A percentile compares a stretch with the other conserved stretches of the same genome.
phyloP scores from a whole-genome alignment of 176 grass and related monocot genomes.

The Microstegium vimineum region DNA sequence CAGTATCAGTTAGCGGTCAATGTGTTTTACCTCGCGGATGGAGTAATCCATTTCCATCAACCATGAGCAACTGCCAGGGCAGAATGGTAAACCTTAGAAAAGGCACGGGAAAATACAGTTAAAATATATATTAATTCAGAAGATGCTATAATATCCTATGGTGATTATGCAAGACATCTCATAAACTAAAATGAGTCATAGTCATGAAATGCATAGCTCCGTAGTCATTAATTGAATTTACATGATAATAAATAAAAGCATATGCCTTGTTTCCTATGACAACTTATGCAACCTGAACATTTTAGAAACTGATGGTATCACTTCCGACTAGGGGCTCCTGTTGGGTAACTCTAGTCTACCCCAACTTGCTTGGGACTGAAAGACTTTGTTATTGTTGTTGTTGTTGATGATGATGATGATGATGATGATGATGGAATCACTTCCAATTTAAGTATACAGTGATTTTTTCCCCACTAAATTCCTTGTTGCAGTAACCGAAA shows the following conservation, averaged over 20 bases:
- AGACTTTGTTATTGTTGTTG: too few species aligned
- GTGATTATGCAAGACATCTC: background rate
- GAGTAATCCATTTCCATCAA: conserved; percentile 97
- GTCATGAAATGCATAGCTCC: background rate
- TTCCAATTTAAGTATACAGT: background rate
- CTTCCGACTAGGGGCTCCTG: too few species aligned
- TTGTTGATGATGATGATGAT: too few species aligned
- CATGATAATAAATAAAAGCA: background rate
- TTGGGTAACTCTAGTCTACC: too few species aligned
- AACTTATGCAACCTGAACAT: background rate
- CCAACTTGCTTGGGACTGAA: too few species aligned
- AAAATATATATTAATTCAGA: background rate
- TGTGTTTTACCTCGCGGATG: conserved; percentile 70
- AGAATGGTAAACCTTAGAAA: conserved; percentile 26
- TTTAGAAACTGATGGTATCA: background rate
- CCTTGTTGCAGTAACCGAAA: background rate
- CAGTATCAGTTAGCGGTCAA: background rate
- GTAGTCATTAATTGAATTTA: background rate
- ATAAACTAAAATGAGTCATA: background rate
- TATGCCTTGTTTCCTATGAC: background rate
- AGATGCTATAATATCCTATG: background rate
- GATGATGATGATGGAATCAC: background rate
- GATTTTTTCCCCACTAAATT: background rate
- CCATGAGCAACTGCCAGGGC: conserved; percentile 73
- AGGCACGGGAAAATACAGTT: background rate